Evolutionary conservation across 2,329 filamentous ascomycete genomes (phyloP).

Genomic region (Xylariales sp.): DNA sequence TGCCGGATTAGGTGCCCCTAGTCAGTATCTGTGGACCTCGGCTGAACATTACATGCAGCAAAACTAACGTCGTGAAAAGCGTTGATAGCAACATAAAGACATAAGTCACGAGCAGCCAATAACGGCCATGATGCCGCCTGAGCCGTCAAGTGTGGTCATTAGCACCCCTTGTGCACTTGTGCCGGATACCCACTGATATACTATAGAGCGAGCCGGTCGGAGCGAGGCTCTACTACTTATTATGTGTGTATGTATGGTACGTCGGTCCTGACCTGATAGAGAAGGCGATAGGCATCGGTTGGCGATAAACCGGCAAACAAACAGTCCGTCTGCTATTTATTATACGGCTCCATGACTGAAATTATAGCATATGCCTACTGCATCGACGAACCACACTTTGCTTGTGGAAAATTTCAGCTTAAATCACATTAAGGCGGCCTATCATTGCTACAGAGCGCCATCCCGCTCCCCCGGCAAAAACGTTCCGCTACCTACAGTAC

Average conservation of each 20-base stretch:
- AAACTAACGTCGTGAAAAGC: background rate
- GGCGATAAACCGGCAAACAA: too few relatives aligned
- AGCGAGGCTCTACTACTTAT: background rate
- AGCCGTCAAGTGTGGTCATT: conserved; percentile 3
- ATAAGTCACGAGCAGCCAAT: conserved; percentile 6
- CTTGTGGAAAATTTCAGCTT: too few relatives aligned
- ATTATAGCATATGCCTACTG: too few relatives aligned
- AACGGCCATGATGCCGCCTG: conserved; percentile 1
- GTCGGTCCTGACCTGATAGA: background rate
- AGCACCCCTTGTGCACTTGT: background rate
- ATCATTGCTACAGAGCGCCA: background rate
- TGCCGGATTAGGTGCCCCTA: conserved; percentile 11
- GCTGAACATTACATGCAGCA: conserved; percentile 24
- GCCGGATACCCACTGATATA: too few relatives aligned
- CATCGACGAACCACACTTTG: background rate
- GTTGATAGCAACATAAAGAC: background rate
- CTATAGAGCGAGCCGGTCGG: background rate
- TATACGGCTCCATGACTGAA: too few relatives aligned
- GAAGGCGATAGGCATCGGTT: conserved; percentile 1
- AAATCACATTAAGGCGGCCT: background rate
- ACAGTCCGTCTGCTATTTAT: too few relatives aligned
- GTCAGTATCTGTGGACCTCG: conserved; percentile 20
- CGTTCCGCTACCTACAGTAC: background rate
- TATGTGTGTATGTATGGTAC: too few relatives aligned
- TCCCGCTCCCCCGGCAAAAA: background rate